A percentile compares a stretch with the other conserved stretches of the same genome.
phyloP scores from a whole-genome alignment of 805 yeast species.

The Nakazawaea peltata region DNA sequence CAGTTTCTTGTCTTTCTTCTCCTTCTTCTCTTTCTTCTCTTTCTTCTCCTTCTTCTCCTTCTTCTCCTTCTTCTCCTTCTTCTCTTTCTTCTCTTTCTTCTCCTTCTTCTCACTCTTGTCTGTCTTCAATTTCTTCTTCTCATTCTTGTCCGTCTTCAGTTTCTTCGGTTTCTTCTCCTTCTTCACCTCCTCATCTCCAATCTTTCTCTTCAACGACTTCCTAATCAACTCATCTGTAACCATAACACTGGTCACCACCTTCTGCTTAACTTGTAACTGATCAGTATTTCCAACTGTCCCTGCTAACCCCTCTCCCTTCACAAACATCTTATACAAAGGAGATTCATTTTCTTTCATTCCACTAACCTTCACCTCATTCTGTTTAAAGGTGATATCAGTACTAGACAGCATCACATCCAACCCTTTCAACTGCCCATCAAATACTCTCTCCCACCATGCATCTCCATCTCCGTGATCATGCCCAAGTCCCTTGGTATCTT shows the following conservation, averaged over 20 bases:
- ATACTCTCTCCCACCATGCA: conserved; percentile 95
- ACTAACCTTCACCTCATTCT: conserved; percentile 37
- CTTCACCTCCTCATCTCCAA: conserved; percentile 16
- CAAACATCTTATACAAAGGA: conserved; percentile 81
- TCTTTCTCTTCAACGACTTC: conserved; percentile 18
- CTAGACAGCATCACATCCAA: conserved; percentile 43
- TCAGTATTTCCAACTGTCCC: conserved; percentile 56
- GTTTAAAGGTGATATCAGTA: conserved; percentile 40
- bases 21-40: conserved; percentile 12
- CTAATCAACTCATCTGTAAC: conserved; percentile 14
- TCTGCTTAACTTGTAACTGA: conserved; percentile 13
- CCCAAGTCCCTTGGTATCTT: conserved; percentile 87
- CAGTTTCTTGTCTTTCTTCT: conserved; percentile 8
- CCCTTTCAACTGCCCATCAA: conserved; percentile 85
- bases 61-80: conserved; percentile 16
- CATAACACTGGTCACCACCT: no score
- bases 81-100: conserved; percentile 15
- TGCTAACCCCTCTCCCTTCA: conserved; percentile 73
- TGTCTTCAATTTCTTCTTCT: conserved; percentile 13
- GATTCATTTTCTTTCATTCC: conserved; percentile 46
- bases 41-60: no score
- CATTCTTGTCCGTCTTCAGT: conserved; percentile 17
- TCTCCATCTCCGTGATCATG: conserved; percentile 68
- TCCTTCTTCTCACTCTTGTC: conserved; percentile 15
- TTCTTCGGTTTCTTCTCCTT: conserved; percentile 14